Conservation (phyloP, 2,329 filamentous ascomycete genomes). For the Alternaria brassicae region DNA sequence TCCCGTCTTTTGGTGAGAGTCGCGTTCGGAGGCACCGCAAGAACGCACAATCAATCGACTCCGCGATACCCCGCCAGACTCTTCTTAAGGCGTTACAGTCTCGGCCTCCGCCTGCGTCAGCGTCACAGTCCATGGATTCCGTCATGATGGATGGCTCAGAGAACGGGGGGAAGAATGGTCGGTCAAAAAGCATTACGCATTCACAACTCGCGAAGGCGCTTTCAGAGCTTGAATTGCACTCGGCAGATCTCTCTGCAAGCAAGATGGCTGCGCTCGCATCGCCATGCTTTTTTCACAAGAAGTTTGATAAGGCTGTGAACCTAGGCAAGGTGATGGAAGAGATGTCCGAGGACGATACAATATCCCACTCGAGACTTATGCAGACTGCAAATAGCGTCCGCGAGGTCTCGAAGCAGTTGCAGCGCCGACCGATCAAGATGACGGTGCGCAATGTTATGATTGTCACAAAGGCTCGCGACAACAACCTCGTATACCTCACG, state of each 20-base stretch:
- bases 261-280: conserved; percentile 77
- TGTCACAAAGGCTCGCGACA: conserved; percentile 96
- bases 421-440: conserved; percentile 87
- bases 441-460: conserved; percentile 97
- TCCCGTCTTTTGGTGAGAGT: conserved; percentile 48
- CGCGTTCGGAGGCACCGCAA: conserved; percentile 49
- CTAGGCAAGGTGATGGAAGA: conserved; percentile 95
- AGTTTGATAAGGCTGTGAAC: conserved; percentile 95
- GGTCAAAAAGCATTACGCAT: conserved; percentile 42
- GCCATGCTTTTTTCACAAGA: conserved; percentile 96
- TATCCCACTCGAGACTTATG: conserved; percentile 92
- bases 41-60: conserved; percentile 65
- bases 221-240: conserved; percentile 58
- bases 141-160: conserved; percentile 60
- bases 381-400: conserved; percentile 95
- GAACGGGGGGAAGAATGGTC: conserved; percentile 31
- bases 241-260: conserved; percentile 52
- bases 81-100: conserved; percentile 83
- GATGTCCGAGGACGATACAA: conserved; percentile 83
- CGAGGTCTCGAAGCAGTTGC: conserved; percentile 94
- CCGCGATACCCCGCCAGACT: conserved; percentile 74
- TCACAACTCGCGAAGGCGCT: conserved; percentile 70
- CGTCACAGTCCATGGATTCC: conserved; percentile 67
- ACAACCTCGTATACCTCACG: conserved; percentile 87
- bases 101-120: conserved; percentile 56